Evolutionary conservation across 2,329 filamentous ascomycete genomes (phyloP).

Genomic region (Gaeumannomyces sp.): DNA sequence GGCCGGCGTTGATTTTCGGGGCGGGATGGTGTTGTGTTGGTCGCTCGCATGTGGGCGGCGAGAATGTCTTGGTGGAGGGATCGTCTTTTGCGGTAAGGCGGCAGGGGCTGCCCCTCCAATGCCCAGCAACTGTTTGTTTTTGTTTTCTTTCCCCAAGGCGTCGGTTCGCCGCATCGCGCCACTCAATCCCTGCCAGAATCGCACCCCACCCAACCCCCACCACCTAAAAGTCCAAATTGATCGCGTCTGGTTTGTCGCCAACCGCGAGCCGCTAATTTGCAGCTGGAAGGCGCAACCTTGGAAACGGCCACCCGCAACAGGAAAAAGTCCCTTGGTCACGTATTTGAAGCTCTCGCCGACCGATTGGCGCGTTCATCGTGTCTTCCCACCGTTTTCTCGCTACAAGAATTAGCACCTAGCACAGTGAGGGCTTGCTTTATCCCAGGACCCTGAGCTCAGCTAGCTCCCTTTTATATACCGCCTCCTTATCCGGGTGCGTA

Average conservation of each 20-base stretch:
- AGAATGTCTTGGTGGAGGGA: background rate
- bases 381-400: background rate
- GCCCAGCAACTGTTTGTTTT: constrained; percentile 31
- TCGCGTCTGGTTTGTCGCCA: background rate
- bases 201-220: constrained; percentile 1
- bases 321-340: background rate
- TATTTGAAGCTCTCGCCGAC: background rate
- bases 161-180: background rate
- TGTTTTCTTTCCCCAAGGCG: constrained; percentile 22
- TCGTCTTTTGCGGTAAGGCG: constrained; percentile 5
- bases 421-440: background rate
- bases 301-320: background rate
- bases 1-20: background rate
- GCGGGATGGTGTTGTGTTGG: background rate
- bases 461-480: background rate
- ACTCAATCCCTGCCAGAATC: background rate
- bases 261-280: background rate
- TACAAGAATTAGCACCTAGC: background rate
- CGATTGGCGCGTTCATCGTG: background rate
- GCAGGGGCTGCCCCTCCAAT: background rate
- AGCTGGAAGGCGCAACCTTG: background rate
- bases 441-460: no score
- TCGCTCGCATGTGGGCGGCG: constrained; percentile 1
- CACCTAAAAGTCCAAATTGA: background rate
- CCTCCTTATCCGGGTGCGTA: background rate